Evolutionary conservation across 1,139 yeast species (phyloP), one percentile per base, ranked within the genome.

Genomic region (Blastobotrys arbuscula): DNA sequence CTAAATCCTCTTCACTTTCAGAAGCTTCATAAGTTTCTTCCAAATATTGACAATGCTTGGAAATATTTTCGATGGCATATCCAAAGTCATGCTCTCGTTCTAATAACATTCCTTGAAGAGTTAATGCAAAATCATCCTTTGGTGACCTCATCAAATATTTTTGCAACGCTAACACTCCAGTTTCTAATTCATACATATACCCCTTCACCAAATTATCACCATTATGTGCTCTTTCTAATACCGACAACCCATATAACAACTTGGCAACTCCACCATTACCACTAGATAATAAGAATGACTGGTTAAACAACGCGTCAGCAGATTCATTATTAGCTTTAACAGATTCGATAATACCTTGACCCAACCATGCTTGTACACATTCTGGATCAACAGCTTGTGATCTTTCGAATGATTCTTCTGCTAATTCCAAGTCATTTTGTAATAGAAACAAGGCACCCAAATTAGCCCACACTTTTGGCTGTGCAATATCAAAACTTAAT

Each of bases 351-450:
- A 90, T 65, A 0, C 96, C 97, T 60, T 83, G 80, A 0, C 96
- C 96, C 36, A 86, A 65, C 97, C 98, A 92, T 0, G 96, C 78
- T n/a, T 73, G 72, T 0, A 86, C 74, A 50, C 75, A 77, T 47
- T 82, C 84, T 1, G 98, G 97, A 2, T 92, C 84, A 10, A 86
- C 72, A 16, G 95, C 81, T 57, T 87, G 94, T 0, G 95, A 84
- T 55, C 87, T 77, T 43, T 75, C 70, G 54, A 85, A 81, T 0
- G 95, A 82, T 53, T 84, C 82, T 45, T 76, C 75, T 0, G 97
- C 94, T 40, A 92, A 74, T 46, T 78, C 82, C 5, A 74, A 59
- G 61, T 90, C 97, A 4, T 82, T 83, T 53, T 76, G 74, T 42
- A 78, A 73, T 53, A 90, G 69, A 56, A 86, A 90, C 37, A 92